Base-by-base conservation (phyloP, 2,329 filamentous ascomycete species). In the Fusarium fujikuroi region DNA sequence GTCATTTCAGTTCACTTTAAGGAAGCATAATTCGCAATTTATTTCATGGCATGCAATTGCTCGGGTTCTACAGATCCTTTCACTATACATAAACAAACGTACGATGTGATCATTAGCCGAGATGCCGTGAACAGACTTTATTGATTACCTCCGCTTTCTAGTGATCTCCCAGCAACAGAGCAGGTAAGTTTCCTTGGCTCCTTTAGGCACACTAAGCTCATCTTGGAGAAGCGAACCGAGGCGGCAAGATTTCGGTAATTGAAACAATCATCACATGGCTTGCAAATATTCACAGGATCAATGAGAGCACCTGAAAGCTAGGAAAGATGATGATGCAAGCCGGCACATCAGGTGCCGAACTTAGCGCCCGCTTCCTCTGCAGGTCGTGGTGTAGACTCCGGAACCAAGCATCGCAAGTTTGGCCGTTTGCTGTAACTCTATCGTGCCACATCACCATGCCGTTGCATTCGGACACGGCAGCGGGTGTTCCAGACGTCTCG, bases 361-460 rank as follows among this genome's bases (percentile, higher is more conserved):
- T 47, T 28, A 10, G 23, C 18, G 25, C 44, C 44, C 18, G 18
- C 18, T 28, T 28, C 8, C 8, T 32, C 30, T 32, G 30, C 11
- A 32, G 11, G 18, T 28, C 23, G 10, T 12, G 8, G 12, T 28
- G 4, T 46, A 28, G 18, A 21, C 5, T 46, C 28, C 32, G 11
- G 46, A 49, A 5, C 2, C 25, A n/a, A 32, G 28, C 14, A 15
- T 16, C n/a, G 5, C 9, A n/a, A 6, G 11, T 19, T 25, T 46
- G 11, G 23, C 43, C 14, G 23, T 6, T 11, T 6, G 12, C 18
- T 46, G 43, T 5, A 46, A 46, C 23, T 19, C 18, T 46, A 4
- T 8, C 5, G 2, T 11, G 9, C 21, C 5, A n/a, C 4, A 4
- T 32, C 14, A 3, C 9, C 9, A 7, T 23, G 28, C 46, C 9